Base-by-base conservation (phyloP, 805 yeast genomes). In the Monosporozyma aerobia region DNA sequence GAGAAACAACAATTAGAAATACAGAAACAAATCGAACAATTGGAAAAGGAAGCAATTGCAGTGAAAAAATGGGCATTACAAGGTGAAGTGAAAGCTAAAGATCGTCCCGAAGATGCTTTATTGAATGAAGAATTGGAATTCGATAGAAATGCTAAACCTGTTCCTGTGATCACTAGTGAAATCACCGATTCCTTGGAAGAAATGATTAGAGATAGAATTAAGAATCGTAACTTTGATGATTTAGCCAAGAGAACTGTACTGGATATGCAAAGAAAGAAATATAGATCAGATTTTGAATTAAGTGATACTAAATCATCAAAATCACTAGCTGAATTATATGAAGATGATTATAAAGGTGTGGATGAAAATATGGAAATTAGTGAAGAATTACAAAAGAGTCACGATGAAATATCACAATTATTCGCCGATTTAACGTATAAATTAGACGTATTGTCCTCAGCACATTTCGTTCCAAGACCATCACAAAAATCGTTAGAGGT, bases 121-220 rank as follows among this genome's bases (percentile, higher is more conserved):
- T 69, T 94, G 53, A 84, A 83, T 44, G 96, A 87, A 61, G 89
- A 79, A 44, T 72, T 92, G 51, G 95, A 90, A 59, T 94, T 92
- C 63, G 99, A 92, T 61, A 79, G 98, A 63, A 87, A 90, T 6
- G 82, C 97, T 8, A 92, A 92, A 62, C 97, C 99, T 0, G 97
- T 90, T 4, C 99, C 99, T 0, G 90, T 90, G 6, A 87, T 90
- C 52, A 94, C 99, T 0, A 82, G 82, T 60, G 96, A 90, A 57
- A 79, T 85, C 10, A 89, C 98, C 0, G 95, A 87, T 60, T 73
- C 86, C 1, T 70, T 92, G 23, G 99, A 94, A 65, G 97, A 92
- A 50, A 73, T 94, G 71, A 92, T 92, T 61, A 79, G 88, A 67
- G 78, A 87, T 60, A 80, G 98, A 65, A 84, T 94, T 60, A 77